A percentile compares a stretch with the other conserved stretches of the same genome.
Conservation (phyloP, 306 rosid genomes). For the Fagus sylvatica region DNA sequence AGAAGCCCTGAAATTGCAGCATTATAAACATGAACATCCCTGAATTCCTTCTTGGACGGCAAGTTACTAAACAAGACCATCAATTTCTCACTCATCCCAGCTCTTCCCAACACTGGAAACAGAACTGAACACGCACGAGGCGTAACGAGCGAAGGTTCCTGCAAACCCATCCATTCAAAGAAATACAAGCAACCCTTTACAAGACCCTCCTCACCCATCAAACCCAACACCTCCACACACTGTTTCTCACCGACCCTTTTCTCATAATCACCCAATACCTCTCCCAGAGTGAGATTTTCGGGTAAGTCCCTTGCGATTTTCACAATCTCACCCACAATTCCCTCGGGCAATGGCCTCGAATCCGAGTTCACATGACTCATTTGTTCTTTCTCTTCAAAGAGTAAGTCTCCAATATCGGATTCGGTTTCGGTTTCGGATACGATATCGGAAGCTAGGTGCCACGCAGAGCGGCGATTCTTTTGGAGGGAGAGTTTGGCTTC, state of each 20-base stretch:
- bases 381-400: slow-evolving; percentile 24
- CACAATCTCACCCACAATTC: slow-evolving; percentile 62
- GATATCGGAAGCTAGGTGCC: slow-evolving; percentile 55
- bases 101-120: slow-evolving; percentile 79
- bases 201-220: slow-evolving; percentile 55
- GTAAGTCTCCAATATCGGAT: slow-evolving; percentile 2
- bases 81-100: slow-evolving; percentile 69
- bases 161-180: slow-evolving; percentile 89
- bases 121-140: slow-evolving; percentile 63
- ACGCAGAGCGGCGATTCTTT: slow-evolving; percentile 48
- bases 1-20: slow-evolving; percentile 77
- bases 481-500: slow-evolving; percentile 53
- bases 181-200: slow-evolving; percentile 63
- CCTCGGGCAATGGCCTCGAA: slow-evolving; percentile 30
- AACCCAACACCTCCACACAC: slow-evolving; percentile 57
- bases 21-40: slow-evolving; percentile 75
- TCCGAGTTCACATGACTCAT: slow-evolving; percentile 3
- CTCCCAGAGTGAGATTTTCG: slow-evolving; percentile 62
- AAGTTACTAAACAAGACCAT: slow-evolving; percentile 58
- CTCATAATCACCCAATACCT: slow-evolving; percentile 55
- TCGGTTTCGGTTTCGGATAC: slow-evolving; percentile 29
- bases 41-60: slow-evolving; percentile 56
- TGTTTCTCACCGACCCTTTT: slow-evolving; percentile 51
- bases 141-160: slow-evolving; percentile 63
- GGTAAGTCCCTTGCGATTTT: slow-evolving; percentile 60